These are phyloP conservation scores for Crotalaria pallida DNA, from an alignment of 306 rosid species.

Conservation along the genomic window DNA sequence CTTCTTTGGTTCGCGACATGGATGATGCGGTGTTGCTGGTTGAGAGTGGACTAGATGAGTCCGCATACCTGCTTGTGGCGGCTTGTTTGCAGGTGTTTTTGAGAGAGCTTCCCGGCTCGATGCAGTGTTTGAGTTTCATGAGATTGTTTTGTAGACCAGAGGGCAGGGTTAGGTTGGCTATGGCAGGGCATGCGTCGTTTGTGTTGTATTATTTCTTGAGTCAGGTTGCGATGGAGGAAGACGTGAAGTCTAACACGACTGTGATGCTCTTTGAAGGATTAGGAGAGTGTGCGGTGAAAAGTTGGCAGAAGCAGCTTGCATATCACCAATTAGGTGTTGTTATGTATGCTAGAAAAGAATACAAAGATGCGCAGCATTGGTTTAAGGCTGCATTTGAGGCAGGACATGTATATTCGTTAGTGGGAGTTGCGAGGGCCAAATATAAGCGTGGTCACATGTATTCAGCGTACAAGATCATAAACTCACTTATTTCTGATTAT, in stretches of 20 bases:
- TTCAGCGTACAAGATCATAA: conserved; percentile 68
- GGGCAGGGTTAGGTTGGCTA: conserved; percentile 57
- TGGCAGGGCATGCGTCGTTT: conserved; percentile 60
- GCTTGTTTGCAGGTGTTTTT: conserved; percentile 83
- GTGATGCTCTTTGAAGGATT: conserved; percentile 90
- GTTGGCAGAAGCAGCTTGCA: conserved; percentile 74
- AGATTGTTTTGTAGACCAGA: conserved; percentile 63
- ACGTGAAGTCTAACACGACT: conserved; percentile 64
- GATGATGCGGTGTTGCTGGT: conserved; percentile 58
- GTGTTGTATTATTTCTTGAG: conserved; percentile 66
- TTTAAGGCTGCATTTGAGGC: conserved; percentile 61
- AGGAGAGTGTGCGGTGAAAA: conserved; percentile 59
- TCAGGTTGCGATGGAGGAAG: conserved; percentile 84
- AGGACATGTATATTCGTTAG: conserved; percentile 72
- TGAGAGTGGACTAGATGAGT: conserved; percentile 77
- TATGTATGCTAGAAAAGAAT: conserved; percentile 77
- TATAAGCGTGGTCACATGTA: conserved; percentile 75
- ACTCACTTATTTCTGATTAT: conserved; percentile 55
- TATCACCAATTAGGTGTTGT: conserved; percentile 74
- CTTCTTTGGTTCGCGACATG: conserved; percentile 53
- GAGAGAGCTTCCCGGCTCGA: conserved; percentile 67
- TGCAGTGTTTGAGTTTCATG: conserved; percentile 43
- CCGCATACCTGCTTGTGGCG: conserved; percentile 60
- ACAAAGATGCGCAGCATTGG: conserved; percentile 68
- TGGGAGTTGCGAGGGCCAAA: conserved; percentile 80